Evolutionary conservation across 163 green algal genomes (phyloP).

Genomic region (Scenedesmus sp.): DNA sequence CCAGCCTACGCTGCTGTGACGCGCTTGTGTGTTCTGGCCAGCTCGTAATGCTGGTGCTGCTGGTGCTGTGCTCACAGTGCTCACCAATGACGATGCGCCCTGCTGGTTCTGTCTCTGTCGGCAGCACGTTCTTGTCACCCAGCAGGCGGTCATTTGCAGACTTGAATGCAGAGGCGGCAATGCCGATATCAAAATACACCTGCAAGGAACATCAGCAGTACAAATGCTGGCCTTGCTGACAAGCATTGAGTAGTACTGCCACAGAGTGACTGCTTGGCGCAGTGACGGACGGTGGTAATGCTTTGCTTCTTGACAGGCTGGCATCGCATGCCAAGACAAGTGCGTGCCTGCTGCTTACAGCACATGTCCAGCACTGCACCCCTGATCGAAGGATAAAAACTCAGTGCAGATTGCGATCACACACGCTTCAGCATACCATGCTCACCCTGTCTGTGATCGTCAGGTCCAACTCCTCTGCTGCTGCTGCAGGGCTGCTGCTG

Average conservation of each 20-base stretch:
- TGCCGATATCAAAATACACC: conserved; percentile 54
- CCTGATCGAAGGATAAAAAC: background rate
- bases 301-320: background rate
- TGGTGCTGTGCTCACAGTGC: background rate
- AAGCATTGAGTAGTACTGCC: background rate
- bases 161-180: conserved; percentile 61
- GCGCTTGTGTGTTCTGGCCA: background rate
- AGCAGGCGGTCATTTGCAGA: conserved; percentile 72
- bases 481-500: conserved; percentile 4
- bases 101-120: conserved; percentile 66
- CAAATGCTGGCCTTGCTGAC: background rate
- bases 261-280: background rate
- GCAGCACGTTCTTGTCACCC: conserved; percentile 77
- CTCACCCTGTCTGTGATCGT: conserved; percentile 45
- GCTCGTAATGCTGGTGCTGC: background rate
- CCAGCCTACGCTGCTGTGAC: background rate
- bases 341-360: too few relatives aligned
- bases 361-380: too few relatives aligned
- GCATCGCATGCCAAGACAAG: too few relatives aligned
- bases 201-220: background rate
- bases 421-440: background rate
- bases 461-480: background rate
- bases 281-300: background rate
- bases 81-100: conserved; percentile 79
- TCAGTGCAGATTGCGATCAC: background rate